Evolutionary conservation across 2,329 filamentous ascomycete species (phyloP), one percentile per base, ranked within the genome.

Genomic region (Colletotrichum sublineola): DNA sequence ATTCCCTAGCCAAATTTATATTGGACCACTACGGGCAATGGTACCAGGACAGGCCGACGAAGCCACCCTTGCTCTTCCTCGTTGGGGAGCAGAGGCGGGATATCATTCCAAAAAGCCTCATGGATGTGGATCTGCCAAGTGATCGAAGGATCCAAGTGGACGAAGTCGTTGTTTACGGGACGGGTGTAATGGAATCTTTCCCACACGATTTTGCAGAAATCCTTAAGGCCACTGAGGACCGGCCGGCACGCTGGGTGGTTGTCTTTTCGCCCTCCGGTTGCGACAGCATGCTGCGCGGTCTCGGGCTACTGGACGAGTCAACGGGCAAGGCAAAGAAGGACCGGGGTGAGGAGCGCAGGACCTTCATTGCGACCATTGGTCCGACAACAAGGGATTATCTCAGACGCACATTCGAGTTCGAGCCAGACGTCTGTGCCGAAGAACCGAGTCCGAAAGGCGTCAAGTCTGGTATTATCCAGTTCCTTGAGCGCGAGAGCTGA

Each of bases 11-110:
- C 0, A 83, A 87, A 7, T 93, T 92, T 78, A 98, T 99, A 66
- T 85, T 97, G 7, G 83, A 90, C 2, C 93, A 97, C 79, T 97
- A 97, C 78, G 89, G 77, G 33, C 77, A 82, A 62, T 87, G 86
- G 85, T 87, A 89, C 75, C 74, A 78, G 46, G 80, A 80, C 48
- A 78, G 81, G 62, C 61, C 79, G 14, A 77, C 75, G 18, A 90
- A 90, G 76, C 90, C 90, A 0, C 88, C 92, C 0, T 81, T 98
- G 6, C 84, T 98, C 1, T 99, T 98, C 80, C 88, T 97, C 18
- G 95, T 97, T 0, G 96, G 96, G 29, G 96, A 98, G 79, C 93
- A 95, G 79, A 89, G 95, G 67, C 86, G 96, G 56, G 96, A 98
- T 80, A 90, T 97, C 75, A 97, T 99, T 74, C 95, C 96, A 1